phyloP scores from a whole-genome alignment of 495 filamentous ascomycete species.

The Lentithecium fluviatile region DNA sequence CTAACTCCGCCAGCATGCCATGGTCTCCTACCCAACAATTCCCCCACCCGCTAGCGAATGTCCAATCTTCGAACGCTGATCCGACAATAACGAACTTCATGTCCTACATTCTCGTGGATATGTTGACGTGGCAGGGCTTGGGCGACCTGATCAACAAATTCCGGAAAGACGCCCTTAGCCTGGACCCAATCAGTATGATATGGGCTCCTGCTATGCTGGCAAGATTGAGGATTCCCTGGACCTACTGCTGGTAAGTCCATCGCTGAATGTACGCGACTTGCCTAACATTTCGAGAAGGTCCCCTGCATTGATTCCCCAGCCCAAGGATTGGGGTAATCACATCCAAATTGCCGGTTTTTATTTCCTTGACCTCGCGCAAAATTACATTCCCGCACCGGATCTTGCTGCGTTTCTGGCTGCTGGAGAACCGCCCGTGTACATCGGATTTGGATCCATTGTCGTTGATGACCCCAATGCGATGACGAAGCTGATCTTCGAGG shows the following conservation, averaged over 20 bases:
- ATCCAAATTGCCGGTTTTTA: conserved; percentile 64
- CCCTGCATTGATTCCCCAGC: conserved; percentile 60
- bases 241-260: conserved; percentile 56
- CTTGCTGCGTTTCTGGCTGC: conserved; percentile 53
- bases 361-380: conserved; percentile 52
- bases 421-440: conserved; percentile 60
- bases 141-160: conserved; percentile 62
- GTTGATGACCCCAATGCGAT: conserved; percentile 58
- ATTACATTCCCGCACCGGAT: conserved; percentile 54
- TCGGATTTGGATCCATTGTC: conserved; percentile 69
- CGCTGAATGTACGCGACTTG: neutral
- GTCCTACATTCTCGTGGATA: conserved; percentile 61
- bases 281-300: conserved; percentile 45
- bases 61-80: conserved; percentile 50
- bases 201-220: conserved; percentile 49
- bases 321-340: conserved; percentile 58
- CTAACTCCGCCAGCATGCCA: conserved; percentile 48
- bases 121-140: conserved; percentile 67
- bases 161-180: conserved; percentile 50
- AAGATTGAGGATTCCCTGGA: conserved; percentile 56
- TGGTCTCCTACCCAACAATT: conserved; percentile 57
- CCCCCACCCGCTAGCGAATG: conserved; percentile 59
- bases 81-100: conserved; percentile 54
- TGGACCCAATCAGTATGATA: conserved; percentile 55
- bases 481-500: conserved; percentile 55